Base-by-base conservation (phyloP, 805 yeast genomes). In the Kregervanrija fluxuum region DNA sequence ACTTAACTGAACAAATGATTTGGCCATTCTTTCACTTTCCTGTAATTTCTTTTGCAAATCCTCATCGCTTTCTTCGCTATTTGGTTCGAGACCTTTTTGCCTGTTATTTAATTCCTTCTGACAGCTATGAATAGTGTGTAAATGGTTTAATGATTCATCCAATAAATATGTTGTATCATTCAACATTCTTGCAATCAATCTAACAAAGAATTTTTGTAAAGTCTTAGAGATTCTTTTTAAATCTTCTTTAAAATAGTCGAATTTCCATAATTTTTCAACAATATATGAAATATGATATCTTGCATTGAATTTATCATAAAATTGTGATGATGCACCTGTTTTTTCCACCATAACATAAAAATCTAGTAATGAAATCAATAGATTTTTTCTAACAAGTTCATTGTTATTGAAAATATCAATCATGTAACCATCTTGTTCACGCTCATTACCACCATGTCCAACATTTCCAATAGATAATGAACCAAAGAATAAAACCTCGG, bases 281-380 rank as follows among this genome's bases (percentile, higher is more conserved):
- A 93, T 83, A 39, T 77, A 77, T 0, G 96, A 84, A 30, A 93
- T 86, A 59, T 87, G 83, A 64, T 80, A 91, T 61, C 99, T 76
- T 37, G 87, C 78, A 62, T 88, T 90, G 68, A 93, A 93, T 65
- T 93, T 93, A 63, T 93, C 99, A 62, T 91, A 91, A 60, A 91
- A 93, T 64, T 93, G 98, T 0, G 95, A 80, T 8, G 91, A 82
- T 2, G 96, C 84, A 9, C 99, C 99, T 0, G 99, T 93, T 57
- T 86, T 89, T 62, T 93, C 99, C 41, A 91, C 90, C 73, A 86
- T 87, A 33, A 93, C 95, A 62, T 91, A 93, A 49, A 89, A 85
- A 55, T 88, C 95, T 64, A 93, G 73, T 45, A 93, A 71, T 1
- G 96, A 85, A 56, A 86, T 89, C 46, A 93, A 68, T 50, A 93